These are phyloP conservation scores for Carpinus viminea DNA, from an alignment of 306 rosid genomes.

Conservation along the genomic window DNA sequence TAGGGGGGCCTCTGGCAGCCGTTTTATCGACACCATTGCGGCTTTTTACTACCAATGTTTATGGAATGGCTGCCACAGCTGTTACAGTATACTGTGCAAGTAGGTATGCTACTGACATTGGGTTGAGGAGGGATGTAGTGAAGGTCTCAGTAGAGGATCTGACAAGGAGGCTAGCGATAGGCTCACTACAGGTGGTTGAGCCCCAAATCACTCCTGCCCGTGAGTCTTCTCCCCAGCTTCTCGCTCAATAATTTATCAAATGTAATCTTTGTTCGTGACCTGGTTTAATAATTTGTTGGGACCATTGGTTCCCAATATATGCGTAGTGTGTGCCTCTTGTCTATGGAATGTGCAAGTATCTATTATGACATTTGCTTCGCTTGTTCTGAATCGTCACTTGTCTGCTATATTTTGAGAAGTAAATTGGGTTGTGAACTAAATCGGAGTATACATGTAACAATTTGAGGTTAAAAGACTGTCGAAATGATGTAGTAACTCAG, in stretches of 20 bases:
- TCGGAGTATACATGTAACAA: too few species aligned
- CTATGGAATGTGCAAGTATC: neutral
- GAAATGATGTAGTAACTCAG: too few species aligned
- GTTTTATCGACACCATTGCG: conserved; percentile 72
- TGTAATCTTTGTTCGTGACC: conserved; percentile 2
- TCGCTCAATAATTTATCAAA: conserved; percentile 24
- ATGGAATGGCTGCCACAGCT: conserved; percentile 78
- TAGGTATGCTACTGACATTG: conserved; percentile 81
- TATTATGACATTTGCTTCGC: neutral
- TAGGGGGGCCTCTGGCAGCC: conserved; percentile 95
- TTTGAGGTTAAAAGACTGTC: too few species aligned
- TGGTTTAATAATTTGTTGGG: neutral
- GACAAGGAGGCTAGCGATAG: conserved; percentile 57
- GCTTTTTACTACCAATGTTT: conserved; percentile 65
- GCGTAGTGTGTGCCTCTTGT: neutral
- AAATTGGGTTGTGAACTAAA: neutral
- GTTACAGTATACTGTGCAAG: conserved; percentile 80
- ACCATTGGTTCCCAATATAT: neutral
- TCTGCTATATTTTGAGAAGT: neutral
- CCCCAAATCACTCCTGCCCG: conserved; percentile 40
- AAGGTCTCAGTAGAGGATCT: conserved; percentile 78
- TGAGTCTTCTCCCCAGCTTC: conserved; percentile 42
- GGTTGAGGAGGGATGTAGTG: conserved; percentile 75
- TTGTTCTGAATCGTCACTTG: neutral
- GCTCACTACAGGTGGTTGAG: conserved; percentile 62